Evolutionary conservation across 306 rosid genomes (phyloP), one percentile per base, ranked within the genome.

Genomic region (Sicyos edulis): DNA sequence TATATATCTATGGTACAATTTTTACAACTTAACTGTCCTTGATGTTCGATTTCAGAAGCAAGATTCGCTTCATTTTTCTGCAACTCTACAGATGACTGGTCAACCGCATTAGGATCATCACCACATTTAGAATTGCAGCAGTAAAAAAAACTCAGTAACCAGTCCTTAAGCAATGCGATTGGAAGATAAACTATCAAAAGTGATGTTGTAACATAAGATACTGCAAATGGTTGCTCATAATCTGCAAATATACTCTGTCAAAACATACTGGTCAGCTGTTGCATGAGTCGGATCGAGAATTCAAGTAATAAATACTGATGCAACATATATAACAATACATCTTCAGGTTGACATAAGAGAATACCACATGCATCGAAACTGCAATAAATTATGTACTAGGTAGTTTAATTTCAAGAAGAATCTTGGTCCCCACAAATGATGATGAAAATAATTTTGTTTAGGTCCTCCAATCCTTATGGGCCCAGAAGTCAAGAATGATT

Each of bases 131-230:
- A 55, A 42, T 53, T 26, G 67, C 29, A 20, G 65, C 60, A 5
- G n/a, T 55, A 8, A 14, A 78, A 71, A 63, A 22, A 19, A 42
- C 19, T 57, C 13, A 72, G 50, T 54, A 73, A 37, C 63, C 78
- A 78, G 19, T 78, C 78, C 64, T 47, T 74, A 10, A 78, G 45
- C 22, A 74, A 57, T 11, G 82, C 77, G 66, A 78, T 65, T 54
- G 82, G 82, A 42, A 78, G 78, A 58, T 78, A 78, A 56, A 71
- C 70, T 49, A 57, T 72, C 54, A 74, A 51, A 26, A 78, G 81
- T 73, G 81, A 67, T 10, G 69, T 73, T 66, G 74, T 62, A 66
- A 73, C 54, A 44, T 78, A 78, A 20, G 81, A 68, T 32, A 78
- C 63, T 45, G 44, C 81, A 57, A 78, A 78, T 29, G 81, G 81